phyloP scores from a whole-genome alignment of 805 yeast genomes.

The Nakazawaea anatomiae region DNA sequence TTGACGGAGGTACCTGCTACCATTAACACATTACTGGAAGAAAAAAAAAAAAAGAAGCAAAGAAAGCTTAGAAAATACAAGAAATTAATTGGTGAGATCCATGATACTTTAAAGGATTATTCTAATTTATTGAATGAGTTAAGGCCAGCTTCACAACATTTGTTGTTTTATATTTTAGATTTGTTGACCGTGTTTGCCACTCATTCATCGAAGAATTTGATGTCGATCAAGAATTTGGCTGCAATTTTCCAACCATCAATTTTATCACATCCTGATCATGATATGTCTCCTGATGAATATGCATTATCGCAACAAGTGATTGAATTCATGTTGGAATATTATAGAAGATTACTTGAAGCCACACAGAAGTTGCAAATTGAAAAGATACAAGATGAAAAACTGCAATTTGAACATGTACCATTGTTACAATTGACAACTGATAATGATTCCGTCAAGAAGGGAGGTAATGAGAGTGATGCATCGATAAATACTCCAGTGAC shows the following conservation, averaged over 20 bases:
- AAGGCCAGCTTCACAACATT: slow-evolving; percentile 75
- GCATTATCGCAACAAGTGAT: slow-evolving; percentile 81
- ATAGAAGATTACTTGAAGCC: slow-evolving; percentile 59
- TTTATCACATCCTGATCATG: slow-evolving; percentile 87
- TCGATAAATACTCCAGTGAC: slow-evolving; percentile 5
- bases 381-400: not conserved
- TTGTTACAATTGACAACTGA: slow-evolving; percentile 1
- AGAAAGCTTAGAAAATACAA: slow-evolving; percentile 35
- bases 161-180: slow-evolving; percentile 82
- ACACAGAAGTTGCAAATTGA: slow-evolving; percentile 4
- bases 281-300: slow-evolving; percentile 88
- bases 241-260: slow-evolving; percentile 98
- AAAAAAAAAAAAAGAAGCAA: slow-evolving; percentile 12
- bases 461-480: not conserved
- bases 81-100: slow-evolving; percentile 56
- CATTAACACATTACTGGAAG: not conserved
- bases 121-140: slow-evolving; percentile 60
- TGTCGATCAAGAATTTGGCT: slow-evolving; percentile 91
- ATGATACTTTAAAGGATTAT: slow-evolving; percentile 65
- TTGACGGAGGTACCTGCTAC: slow-evolving; percentile 1
- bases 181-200: slow-evolving; percentile 79
- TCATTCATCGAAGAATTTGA: slow-evolving; percentile 69
- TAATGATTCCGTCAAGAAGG: not conserved
- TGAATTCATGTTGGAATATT: slow-evolving; percentile 83
- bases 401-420: not conserved